Evolutionary conservation across 2,329 filamentous ascomycete species (phyloP), one percentile per base, ranked within the genome.

Genomic region (Aspergillus sp.): DNA sequence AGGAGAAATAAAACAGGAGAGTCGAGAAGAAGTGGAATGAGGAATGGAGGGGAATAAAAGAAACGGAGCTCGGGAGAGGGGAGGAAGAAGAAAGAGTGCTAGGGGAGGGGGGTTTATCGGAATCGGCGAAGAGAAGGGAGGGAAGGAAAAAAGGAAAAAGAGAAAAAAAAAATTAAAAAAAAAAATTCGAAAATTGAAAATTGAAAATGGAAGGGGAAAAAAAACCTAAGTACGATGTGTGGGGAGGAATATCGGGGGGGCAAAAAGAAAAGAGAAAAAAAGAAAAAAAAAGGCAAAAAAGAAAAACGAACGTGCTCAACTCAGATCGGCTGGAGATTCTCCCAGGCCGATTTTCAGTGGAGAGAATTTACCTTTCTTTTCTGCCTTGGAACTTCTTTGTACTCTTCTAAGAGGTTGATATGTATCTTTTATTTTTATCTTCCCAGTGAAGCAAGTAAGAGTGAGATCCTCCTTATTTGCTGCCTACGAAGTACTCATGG

Each of bases 161-260:
- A 59, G 20, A 57, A 32, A 55, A 63, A 56, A 57, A 59, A 59
- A 56, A 58, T 26, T 26, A 60, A 22, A 22, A 22, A 22, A 55
- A 53, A 50, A 56, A 52, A 51, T 24, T 24, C 12, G 46, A 57
- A 56, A 57, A 54, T 50, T 55, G 53, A 62, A 51, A 53, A 31
- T 62, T 59, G 53, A 54, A 52, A 67, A 62, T 59, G 67, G 63
- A 46, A 42, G 16, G 6, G 5, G 14, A 59, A 58, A 55, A 63
- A 56, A 57, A 59, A 61, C 49, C 42, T 49, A 64, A 46, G 56
- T 59, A 62, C 57, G 61, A 56, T 65, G 66, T 69, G 69, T 67
- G 66, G 67, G 61, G 61, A 65, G 75, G 69, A 67, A 78, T 77
- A 73, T 62, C 59, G 60, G 61, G 62, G 60, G 59, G 63, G 55